Conservation (phyloP, 2,329 filamentous ascomycete genomes). For the Cryphonectria nitschkei region DNA sequence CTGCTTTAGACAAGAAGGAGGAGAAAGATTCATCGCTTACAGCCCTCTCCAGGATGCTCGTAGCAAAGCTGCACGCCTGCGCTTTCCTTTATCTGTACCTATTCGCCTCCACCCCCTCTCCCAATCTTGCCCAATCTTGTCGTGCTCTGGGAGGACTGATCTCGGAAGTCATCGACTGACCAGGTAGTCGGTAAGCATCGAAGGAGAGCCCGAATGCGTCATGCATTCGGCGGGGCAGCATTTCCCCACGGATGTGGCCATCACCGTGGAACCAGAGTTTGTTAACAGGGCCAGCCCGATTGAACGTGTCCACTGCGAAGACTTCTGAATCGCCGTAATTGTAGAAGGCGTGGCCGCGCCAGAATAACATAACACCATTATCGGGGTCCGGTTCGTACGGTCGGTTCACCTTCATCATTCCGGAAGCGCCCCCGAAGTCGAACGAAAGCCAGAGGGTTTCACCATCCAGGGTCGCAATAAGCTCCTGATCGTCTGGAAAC, state of each 20-base stretch:
- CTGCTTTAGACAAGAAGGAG: not conserved
- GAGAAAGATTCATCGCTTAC: not conserved
- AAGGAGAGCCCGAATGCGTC: conserved; percentile 38
- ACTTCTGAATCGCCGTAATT: conserved; percentile 33
- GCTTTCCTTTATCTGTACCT: not conserved
- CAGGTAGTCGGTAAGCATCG: conserved; percentile 31
- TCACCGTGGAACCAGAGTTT: conserved; percentile 44
- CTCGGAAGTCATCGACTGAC: conserved; percentile 32
- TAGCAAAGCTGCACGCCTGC: not conserved
- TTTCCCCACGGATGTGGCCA: conserved; percentile 40
- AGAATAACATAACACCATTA: conserved; percentile 37
- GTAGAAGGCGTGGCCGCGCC: conserved; percentile 42
- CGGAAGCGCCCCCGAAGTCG: conserved; percentile 45
- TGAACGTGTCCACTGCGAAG: conserved; percentile 20
- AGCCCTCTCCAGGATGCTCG: not conserved
- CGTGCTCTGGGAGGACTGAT: conserved; percentile 22
- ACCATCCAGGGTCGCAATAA: conserved; percentile 45
- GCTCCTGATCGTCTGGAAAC: conserved; percentile 34
- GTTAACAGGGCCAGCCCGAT: conserved; percentile 36
- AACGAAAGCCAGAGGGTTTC: conserved; percentile 51
- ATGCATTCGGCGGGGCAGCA: conserved; percentile 24
- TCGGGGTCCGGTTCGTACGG: conserved; percentile 38
- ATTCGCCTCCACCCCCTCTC: not conserved
- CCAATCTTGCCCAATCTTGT: conserved; percentile 13
- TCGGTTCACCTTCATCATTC: conserved; percentile 47